Percentiles rank a stretch among this genome's conserved stretches.
Evolutionary conservation across 192 early-diverging fungal genomes (phyloP).

Genomic region (Chytriomyces sp.): DNA sequence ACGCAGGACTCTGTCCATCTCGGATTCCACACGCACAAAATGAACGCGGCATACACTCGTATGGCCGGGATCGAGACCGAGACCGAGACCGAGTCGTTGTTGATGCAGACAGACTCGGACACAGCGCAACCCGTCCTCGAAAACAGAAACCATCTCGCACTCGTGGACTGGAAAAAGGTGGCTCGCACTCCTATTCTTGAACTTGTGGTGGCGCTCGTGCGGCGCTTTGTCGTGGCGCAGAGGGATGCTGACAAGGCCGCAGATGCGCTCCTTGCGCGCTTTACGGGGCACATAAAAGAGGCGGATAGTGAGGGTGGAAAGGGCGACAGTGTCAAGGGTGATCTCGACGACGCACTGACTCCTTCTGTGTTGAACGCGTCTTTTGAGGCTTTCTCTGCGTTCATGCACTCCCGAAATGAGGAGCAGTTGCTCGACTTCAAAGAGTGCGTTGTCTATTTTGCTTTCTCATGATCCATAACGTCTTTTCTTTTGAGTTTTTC

Average conservation of each 20-base stretch:
- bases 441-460: not conserved
- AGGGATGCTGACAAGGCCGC: conserved; percentile 3
- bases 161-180: not conserved
- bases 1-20: conserved; percentile 48
- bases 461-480: conserved; percentile 45
- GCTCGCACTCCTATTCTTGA: not conserved
- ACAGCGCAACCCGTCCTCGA: too few relatives aligned
- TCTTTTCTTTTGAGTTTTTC: conserved; percentile 32
- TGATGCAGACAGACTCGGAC: too few relatives aligned
- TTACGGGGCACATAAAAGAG: not conserved
- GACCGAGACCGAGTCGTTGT: not conserved
- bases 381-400: not conserved
- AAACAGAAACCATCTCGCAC: conserved; percentile 18
- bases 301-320: too few relatives aligned
- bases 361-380: not conserved
- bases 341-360: not conserved
- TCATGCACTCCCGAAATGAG: not conserved
- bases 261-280: not conserved
- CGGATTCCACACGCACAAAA: conserved; percentile 57
- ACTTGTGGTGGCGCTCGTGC: not conserved
- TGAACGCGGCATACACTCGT: conserved; percentile 45
- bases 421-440: not conserved
- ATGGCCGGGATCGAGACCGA: not conserved
- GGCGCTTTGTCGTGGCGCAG: not conserved
- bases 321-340: not conserved